Base-by-base conservation (phyloP, 169 alveolate genomes). In the Cryptosporidium bovis region DNA sequence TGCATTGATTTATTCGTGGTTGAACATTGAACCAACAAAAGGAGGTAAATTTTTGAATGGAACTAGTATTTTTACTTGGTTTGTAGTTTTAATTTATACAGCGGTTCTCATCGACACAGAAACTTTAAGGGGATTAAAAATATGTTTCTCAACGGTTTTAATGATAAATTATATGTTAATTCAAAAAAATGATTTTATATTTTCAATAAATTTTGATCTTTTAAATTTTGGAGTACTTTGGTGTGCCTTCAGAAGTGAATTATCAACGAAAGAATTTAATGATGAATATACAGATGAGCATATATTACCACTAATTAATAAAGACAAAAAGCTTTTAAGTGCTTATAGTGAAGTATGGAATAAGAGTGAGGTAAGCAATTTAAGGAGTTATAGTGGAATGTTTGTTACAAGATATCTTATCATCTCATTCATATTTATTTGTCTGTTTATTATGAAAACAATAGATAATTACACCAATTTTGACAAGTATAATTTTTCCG, bases 171-270 rank as follows among this genome's bases (percentile, higher is more conserved):
- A 58, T 12, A 36, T 77, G 29, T 77, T 31, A 10, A 60, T 77
- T 48, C 65, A 77, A 24, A 16, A n/a, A 27, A 50, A 77, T 18
- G 8, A 8, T 60, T 56, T 62, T n/a, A 60, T 77, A 2, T 34
- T 77, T 8, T 68, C 77, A 31, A 62, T 60, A 15, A 77, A 33
- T 55, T 10, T 77, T 10, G 87, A 77, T 64, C 56, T 58, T 18
- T 60, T 77, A 40, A 77, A 34, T 60, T 77, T 77, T 29, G 87
- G 69, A 18, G 64, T 77, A 34, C 44, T 77, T 20, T 60, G 69
- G 77, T 34, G 64, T 44, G 27, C 51, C 46, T 77, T 77, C 15
- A 62, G 51, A 33, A 24, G 44, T 40, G 58, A 33, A 34, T 65
- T 31, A 8, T 12, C 71, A 48, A 44, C 58, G 13, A 36, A 4